Evolutionary conservation across 2,329 filamentous ascomycete species (phyloP), one percentile per base, ranked within the genome.

Genomic region (Aspergillus fumigatiaffinis): DNA sequence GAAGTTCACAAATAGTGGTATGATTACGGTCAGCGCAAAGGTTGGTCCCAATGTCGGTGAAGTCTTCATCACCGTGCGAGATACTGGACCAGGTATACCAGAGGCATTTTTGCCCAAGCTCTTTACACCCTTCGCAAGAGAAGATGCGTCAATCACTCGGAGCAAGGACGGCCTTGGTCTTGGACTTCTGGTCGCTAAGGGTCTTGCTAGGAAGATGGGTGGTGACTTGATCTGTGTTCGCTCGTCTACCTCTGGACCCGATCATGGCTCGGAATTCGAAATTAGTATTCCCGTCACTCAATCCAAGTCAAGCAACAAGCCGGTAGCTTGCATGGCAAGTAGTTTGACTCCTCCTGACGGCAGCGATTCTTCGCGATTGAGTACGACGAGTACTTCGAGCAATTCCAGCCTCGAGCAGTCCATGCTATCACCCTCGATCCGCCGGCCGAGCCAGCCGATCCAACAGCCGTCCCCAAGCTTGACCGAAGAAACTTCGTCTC

Each of bases 161-260:
- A 82, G 83, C 59, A 87, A 83, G 67, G 87, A 90, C 69, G 87
- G 87, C 0, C 76, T 90, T 3, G 87, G 87, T 0, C 76, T 90
- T 6, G 87, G 87, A 28, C 74, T 90, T 10, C 79, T 90, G 66
- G 87, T 90, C n/a, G 87, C 87, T 0, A 90, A 89, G 71, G 87
- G 87, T 3, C 78, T 89, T 49, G 85, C 87, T 4, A 80, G 87
- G 54, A 87, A 86, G 68, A 81, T 90, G 55, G 86, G 87, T 26
- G 87, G 87, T 17, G 87, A 90, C 70, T 74, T 90, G 21, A 80
- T 83, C 52, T 85, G 87, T 63, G 79, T 86, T 46, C 80, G 82
- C 51, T 88, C 87, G 4, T 82, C 84, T 32, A 87, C 85, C 0
- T 76, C 80, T 8, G 86, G 86, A 0, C 81, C 84, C 9, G 72